Percentiles rank a stretch among this genome's conserved stretches.
Evolutionary conservation across 306 rosid genomes (phyloP).

Genomic region (Vigna reflexopilosa): DNA sequence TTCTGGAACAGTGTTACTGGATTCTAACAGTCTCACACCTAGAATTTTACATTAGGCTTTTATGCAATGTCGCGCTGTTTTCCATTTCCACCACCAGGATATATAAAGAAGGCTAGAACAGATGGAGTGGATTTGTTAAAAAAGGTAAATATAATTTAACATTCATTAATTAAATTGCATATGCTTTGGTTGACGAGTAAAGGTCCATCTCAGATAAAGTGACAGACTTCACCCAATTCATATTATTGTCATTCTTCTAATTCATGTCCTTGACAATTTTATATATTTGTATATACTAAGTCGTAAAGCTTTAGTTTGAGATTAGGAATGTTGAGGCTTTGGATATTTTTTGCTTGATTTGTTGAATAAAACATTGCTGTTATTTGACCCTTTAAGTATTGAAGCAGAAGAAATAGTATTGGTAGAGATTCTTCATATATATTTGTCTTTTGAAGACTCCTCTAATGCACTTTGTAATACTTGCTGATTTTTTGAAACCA

Average conservation of each 20-base stretch:
- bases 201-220: background rate
- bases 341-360: background rate
- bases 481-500: slow-evolving; percentile 21
- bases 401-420: background rate
- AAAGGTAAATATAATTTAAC: slow-evolving; percentile 61
- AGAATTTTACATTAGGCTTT: slow-evolving; percentile 55
- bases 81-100: slow-evolving; percentile 96
- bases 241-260: slow-evolving; percentile 10
- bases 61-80: slow-evolving; percentile 99
- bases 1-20: slow-evolving; percentile 61
- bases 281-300: background rate
- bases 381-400: slow-evolving; percentile 18
- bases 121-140: slow-evolving; percentile 68
- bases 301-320: background rate
- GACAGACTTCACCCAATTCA: background rate
- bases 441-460: slow-evolving; percentile 14
- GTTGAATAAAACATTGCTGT: background rate
- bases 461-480: background rate
- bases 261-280: background rate
- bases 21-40: slow-evolving; percentile 53
- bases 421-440: background rate
- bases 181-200: background rate
- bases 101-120: slow-evolving; percentile 76
- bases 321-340: background rate
- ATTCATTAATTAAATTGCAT: slow-evolving; percentile 20